Conservation (phyloP, 208 protist genomes). For the Trypanosomatidae sp. region DNA sequence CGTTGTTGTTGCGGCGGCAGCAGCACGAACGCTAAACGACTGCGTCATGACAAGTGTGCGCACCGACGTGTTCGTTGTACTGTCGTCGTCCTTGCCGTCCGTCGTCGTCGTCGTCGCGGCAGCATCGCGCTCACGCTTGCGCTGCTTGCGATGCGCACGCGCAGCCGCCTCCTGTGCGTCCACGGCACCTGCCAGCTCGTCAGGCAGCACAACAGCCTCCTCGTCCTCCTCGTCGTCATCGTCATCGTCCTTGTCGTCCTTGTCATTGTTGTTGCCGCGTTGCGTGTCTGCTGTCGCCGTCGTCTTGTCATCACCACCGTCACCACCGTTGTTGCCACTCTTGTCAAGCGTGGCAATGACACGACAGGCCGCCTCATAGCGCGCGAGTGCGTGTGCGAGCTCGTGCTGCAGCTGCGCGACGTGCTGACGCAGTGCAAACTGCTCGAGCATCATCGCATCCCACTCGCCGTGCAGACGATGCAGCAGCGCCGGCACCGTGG, state of each 20-base stretch:
- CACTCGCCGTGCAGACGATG: constrained; percentile 96
- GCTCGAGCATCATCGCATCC: constrained; percentile 97
- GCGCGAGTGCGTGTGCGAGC: constrained; percentile 95
- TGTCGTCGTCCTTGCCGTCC: not conserved
- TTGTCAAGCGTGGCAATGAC: constrained; percentile 95
- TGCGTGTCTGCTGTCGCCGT: too few relatives aligned
- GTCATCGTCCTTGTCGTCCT: constrained; percentile 4
- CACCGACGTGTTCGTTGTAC: not conserved
- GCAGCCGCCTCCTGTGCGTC: constrained; percentile 13
- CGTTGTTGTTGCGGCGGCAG: not conserved
- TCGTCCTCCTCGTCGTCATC: constrained; percentile 3
- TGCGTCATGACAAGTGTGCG: not conserved
- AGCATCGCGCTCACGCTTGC: too few relatives aligned
- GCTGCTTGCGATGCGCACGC: constrained; percentile 22
- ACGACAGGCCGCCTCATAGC: constrained; percentile 97
- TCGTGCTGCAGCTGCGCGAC: constrained; percentile 88
- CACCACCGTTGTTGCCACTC: too few relatives aligned
- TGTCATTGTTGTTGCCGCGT: too few relatives aligned
- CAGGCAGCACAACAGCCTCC: constrained; percentile 15
- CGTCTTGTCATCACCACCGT: too few relatives aligned
- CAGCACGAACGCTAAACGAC: not conserved
- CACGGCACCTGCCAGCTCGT: constrained; percentile 14
- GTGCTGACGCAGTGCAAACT: constrained; percentile 92
- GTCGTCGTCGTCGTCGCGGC: too few relatives aligned
- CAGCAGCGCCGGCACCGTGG: constrained; percentile 91